Evolutionary conservation across 352 stramenopile species (phyloP).

Genomic region (Pilasporangium apinafurcum): DNA sequence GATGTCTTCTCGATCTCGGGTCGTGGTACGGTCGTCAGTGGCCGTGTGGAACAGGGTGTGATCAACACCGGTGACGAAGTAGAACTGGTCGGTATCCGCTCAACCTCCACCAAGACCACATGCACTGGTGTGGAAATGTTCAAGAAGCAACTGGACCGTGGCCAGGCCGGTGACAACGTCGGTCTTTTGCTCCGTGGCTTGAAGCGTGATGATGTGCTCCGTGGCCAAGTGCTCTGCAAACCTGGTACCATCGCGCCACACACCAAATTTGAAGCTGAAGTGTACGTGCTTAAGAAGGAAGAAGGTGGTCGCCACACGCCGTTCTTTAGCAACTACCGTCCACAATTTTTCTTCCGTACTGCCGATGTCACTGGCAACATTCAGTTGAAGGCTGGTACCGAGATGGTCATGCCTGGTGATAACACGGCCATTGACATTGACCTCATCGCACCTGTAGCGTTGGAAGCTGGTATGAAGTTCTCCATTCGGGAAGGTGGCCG

Average conservation of each 20-base stretch:
- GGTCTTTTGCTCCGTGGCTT: constrained; percentile 91
- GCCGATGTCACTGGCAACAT: constrained; percentile 93
- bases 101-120: constrained; percentile 36
- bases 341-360: constrained; percentile 97
- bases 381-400: constrained; percentile 68
- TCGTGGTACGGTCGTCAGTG: constrained; percentile 96
- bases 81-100: constrained; percentile 36
- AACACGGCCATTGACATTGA: constrained; percentile 92
- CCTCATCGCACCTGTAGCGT: constrained; percentile 88
- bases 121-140: constrained; percentile 96
- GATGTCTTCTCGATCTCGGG: constrained; percentile 97
- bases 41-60: constrained; percentile 89
- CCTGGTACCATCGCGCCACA: constrained; percentile 83
- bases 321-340: constrained; percentile 96
- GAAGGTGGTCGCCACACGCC: constrained; percentile 96
- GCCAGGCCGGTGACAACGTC: constrained; percentile 96
- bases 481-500: constrained; percentile 94
- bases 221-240: constrained; percentile 88
- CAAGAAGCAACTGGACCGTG: constrained; percentile 92
- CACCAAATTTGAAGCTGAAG: constrained; percentile 94
- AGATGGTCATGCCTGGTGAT: constrained; percentile 97
- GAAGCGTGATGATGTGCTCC: constrained; percentile 91
- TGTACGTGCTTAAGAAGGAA: constrained; percentile 95
- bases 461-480: constrained; percentile 93
- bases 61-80: constrained; percentile 57